A percentile compares a stretch with the other conserved stretches of the same genome.
Evolutionary conservation across 495 filamentous ascomycete genomes (phyloP).

Genomic region (Penicillium roqueforti): DNA sequence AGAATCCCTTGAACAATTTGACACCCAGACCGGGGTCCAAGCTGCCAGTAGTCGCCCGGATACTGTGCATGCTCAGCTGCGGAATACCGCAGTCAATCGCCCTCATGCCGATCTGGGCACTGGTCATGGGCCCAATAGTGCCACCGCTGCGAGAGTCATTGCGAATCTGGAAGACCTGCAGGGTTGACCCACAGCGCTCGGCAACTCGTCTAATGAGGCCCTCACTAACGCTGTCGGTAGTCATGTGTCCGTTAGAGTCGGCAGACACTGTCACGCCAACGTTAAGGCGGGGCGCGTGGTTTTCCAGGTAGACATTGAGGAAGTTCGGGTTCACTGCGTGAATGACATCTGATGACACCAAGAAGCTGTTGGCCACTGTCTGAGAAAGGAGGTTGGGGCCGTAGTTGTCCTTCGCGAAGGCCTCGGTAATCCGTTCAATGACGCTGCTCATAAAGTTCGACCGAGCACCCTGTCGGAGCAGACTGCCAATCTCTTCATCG

Average conservation of each 20-base stretch:
- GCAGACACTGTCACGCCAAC: conserved; percentile 76
- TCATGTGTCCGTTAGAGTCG: conserved; percentile 93
- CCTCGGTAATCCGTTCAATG: conserved; percentile 76
- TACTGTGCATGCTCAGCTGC: conserved; percentile 92
- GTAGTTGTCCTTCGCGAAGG: conserved; percentile 51
- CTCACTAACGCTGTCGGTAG: conserved; percentile 76
- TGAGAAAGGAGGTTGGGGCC: conserved; percentile 68
- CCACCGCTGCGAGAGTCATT: conserved; percentile 87
- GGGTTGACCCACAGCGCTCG: conserved; percentile 58
- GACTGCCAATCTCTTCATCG: conserved; percentile 90
- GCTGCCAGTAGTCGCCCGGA: conserved; percentile 83
- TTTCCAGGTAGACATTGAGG: conserved; percentile 69
- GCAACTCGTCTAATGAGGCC: conserved; percentile 72
- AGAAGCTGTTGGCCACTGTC: conserved; percentile 88
- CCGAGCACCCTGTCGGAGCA: conserved; percentile 82
- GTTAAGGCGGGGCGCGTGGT: conserved; percentile 86
- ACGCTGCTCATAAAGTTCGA: conserved; percentile 79
- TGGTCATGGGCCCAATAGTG: conserved; percentile 93
- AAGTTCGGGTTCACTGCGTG: conserved; percentile 97
- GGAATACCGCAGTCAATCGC: conserved; percentile 88
- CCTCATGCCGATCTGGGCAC: conserved; percentile 71
- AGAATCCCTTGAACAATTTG: conserved; percentile 83
- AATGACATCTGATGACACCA: conserved; percentile 88
- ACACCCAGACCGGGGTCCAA: conserved; percentile 87
- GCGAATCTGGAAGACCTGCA: conserved; percentile 92